Evolutionary conservation across 805 yeast genomes (phyloP), one percentile per base, ranked within the genome.

Genomic region (Maudiozyma serrabonitensis): DNA sequence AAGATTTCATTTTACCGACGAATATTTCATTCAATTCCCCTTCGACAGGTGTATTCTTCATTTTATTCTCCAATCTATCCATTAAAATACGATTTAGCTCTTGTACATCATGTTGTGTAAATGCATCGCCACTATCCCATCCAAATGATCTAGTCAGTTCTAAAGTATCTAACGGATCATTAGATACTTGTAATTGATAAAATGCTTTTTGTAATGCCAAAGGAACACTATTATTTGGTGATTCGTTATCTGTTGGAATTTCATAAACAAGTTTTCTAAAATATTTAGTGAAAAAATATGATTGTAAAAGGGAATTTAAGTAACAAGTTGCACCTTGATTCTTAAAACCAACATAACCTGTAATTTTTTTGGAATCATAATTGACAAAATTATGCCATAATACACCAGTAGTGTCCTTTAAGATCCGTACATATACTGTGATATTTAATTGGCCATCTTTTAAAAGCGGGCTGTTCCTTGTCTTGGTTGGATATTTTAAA

Each of bases 261-360:
- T 82, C 82, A 63, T 87, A 91, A 2, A 93, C 98, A 50, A 89
- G 78, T 58, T 81, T 80, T 54, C 97, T 76, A 69, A 93, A 93
- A 31, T 73, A 71, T 54, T 80, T 81, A 0, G 99, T 93, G 61
- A 87, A 87, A 64, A 75, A 93, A 57, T 93, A 85, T 11, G 96
- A 86, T 66, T 93, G 99, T 48, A 93, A 68, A 51, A 93, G 73
- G 0, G 98, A 91, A 65, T 93, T 93, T 62, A 93, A 76, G 68
- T 93, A 93, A 66, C 99, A 93, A 0, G 99, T 93, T 2, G 99
- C 99, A 54, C 99, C 99, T 70, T 93, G 99, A 62, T 93, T 93
- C 56, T 80, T 83, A 53, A 93, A 78, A 1, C 99, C 99, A 8
- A 89, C 95, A 63, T 75, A 89, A 0, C 98, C 97, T 0, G 98